Evolutionary conservation across 1,284 basidiomycete species (phyloP).

Genomic region (Naganishia cerealis): DNA sequence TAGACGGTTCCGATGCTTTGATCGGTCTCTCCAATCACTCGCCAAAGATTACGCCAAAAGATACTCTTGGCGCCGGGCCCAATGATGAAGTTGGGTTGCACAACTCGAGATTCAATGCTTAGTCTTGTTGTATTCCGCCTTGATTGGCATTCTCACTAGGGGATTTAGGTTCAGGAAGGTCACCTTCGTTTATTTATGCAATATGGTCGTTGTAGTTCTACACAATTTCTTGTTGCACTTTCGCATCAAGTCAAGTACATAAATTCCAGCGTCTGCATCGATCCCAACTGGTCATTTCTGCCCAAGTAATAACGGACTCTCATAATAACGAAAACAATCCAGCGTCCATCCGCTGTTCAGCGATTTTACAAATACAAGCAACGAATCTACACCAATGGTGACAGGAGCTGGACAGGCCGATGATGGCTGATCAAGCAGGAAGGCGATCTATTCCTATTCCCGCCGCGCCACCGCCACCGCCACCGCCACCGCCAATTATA

Average conservation of each 20-base stretch:
- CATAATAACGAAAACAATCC: not conserved
- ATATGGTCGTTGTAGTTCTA: not conserved
- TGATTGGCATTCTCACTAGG: not conserved
- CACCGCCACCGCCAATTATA: not conserved
- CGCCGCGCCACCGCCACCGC: no score
- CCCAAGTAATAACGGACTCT: no score
- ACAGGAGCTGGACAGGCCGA: not conserved
- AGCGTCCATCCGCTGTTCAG: not conserved
- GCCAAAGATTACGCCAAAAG: slow-evolving; percentile 48
- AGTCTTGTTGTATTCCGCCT: not conserved
- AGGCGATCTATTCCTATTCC: not conserved
- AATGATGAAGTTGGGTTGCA: slow-evolving; percentile 54
- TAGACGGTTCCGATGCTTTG: slow-evolving; percentile 52
- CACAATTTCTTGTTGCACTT: not conserved
- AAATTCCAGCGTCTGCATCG: no score
- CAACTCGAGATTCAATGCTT: slow-evolving; percentile 44
- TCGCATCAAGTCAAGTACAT: not conserved
- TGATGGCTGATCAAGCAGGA: not conserved
- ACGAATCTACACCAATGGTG: not conserved
- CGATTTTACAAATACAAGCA: not conserved
- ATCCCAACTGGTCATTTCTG: no score
- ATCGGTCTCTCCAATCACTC: slow-evolving; percentile 54
- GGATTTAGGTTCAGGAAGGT: not conserved
- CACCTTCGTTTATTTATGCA: no score
- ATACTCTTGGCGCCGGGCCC: slow-evolving; percentile 17